phyloP scores from a whole-genome alignment of 1,284 basidiomycete genomes.

The Apiotrichum sp. region DNA sequence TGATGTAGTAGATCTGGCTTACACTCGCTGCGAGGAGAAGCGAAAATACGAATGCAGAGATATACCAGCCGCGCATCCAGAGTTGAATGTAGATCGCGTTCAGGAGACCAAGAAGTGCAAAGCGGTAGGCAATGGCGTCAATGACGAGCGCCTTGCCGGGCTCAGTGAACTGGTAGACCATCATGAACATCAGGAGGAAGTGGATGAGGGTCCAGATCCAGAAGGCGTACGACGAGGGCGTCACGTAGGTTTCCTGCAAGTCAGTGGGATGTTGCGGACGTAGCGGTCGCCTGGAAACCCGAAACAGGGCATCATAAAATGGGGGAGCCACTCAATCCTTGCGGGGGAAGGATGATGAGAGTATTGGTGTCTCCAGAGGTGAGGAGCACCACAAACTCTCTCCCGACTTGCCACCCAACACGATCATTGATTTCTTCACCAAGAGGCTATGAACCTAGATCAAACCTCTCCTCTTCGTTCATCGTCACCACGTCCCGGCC shows the following conservation, averaged over 20 bases:
- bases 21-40: conserved; percentile 59
- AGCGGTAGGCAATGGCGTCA: conserved; percentile 80
- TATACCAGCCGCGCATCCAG: conserved; percentile 61
- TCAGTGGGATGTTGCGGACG: neutral
- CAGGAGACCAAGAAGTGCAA: conserved; percentile 74
- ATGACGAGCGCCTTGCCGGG: conserved; percentile 70
- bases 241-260: conserved; percentile 16
- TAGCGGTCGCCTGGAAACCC: neutral
- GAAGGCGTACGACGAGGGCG: conserved; percentile 16
- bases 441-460: too few species aligned
- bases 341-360: too few species aligned
- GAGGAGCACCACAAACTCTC: too few species aligned
- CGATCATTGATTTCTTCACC: too few species aligned
- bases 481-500: too few species aligned
- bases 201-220: conserved; percentile 64
- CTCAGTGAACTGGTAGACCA: conserved; percentile 75
- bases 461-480: too few species aligned
- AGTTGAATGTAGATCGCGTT: conserved; percentile 80
- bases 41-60: conserved; percentile 74
- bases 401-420: too few species aligned
- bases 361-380: too few species aligned
- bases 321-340: too few species aligned
- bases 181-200: conserved; percentile 73
- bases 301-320: too few species aligned
- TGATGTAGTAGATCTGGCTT: conserved; percentile 75